Percentiles rank a stretch among this genome's conserved stretches.
phyloP scores from a whole-genome alignment of 2,329 filamentous ascomycete genomes.

The Pseudogymnoascus sp. region DNA sequence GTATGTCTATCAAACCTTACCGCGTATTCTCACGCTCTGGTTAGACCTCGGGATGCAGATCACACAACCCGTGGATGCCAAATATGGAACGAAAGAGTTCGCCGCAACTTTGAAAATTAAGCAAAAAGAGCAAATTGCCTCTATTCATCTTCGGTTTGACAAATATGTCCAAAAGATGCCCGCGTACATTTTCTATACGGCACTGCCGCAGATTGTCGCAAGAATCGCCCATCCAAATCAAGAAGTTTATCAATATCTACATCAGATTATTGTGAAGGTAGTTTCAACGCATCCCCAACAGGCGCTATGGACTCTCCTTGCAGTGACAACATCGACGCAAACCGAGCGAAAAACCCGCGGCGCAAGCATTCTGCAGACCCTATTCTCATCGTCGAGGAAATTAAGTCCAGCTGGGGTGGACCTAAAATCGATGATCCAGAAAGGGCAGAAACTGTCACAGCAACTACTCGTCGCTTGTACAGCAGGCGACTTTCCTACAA shows the following conservation, averaged over 20 bases:
- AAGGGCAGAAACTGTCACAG: conserved; percentile 76
- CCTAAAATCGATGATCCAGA: conserved; percentile 63
- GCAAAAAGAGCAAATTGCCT: conserved; percentile 59
- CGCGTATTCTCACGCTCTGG: conserved; percentile 88
- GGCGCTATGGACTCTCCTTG: conserved; percentile 83
- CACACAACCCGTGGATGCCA: conserved; percentile 50
- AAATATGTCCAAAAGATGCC: conserved; percentile 71
- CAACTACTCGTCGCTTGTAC: conserved; percentile 77
- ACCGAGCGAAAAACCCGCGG: conserved; percentile 57
- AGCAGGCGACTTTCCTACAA: conserved; percentile 65
- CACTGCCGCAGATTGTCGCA: conserved; percentile 90
- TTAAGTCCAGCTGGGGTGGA: conserved; percentile 49
- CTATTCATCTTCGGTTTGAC: conserved; percentile 67
- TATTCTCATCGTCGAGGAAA: conserved; percentile 40
- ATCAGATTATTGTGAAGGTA: conserved; percentile 79
- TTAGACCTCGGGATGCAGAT: conserved; percentile 78
- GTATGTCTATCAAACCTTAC: conserved; percentile 91
- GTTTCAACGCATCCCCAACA: conserved; percentile 83
- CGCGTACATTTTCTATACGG: conserved; percentile 71
- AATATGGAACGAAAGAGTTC: conserved; percentile 40
- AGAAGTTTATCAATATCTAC: conserved; percentile 69
- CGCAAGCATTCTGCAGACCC: conserved; percentile 43
- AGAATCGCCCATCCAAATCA: conserved; percentile 81
- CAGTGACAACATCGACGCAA: conserved; percentile 75
- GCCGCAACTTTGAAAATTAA: conserved; percentile 46